Evolutionary conservation across 1,139 yeast genomes (phyloP).

Genomic region (Suhomyces maxii): DNA sequence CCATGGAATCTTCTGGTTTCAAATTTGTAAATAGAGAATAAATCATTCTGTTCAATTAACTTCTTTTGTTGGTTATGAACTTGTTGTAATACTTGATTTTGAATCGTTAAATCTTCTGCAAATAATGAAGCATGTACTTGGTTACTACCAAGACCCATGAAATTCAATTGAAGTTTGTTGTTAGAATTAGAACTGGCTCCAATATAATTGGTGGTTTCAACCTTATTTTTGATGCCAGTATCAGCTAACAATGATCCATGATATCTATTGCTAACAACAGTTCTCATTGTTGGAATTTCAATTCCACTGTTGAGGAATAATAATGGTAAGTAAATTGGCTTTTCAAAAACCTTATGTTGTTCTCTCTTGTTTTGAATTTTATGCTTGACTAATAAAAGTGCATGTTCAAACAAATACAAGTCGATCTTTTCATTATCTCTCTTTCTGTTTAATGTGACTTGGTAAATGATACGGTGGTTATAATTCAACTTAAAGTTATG

Average conservation of each 20-base stretch:
- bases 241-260: slow-evolving; percentile 45
- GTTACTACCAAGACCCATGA: slow-evolving; percentile 46
- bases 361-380: slow-evolving; percentile 89
- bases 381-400: slow-evolving; percentile 79
- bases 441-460: slow-evolving; percentile 66
- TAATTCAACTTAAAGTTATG: slow-evolving; percentile 70
- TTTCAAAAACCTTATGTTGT: slow-evolving; percentile 85
- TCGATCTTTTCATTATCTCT: slow-evolving; percentile 80
- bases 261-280: slow-evolving; percentile 38
- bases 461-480: slow-evolving; percentile 78
- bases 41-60: slow-evolving; percentile 70
- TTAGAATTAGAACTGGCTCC: slow-evolving; percentile 23
- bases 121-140: slow-evolving; percentile 46
- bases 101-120: slow-evolving; percentile 58
- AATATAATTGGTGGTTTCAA: slow-evolving; percentile 29
- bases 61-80: slow-evolving; percentile 77
- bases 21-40: slow-evolving; percentile 73
- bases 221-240: slow-evolving; percentile 31
- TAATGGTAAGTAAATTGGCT: slow-evolving; percentile 89
- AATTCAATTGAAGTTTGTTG: slow-evolving; percentile 47
- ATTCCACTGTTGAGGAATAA: slow-evolving; percentile 75
- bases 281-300: slow-evolving; percentile 67
- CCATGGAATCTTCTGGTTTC: slow-evolving; percentile 73
- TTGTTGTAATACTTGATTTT: slow-evolving; percentile 78
- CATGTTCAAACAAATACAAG: slow-evolving; percentile 85